Percentiles rank a stretch among this genome's conserved stretches.
Evolutionary conservation across 2,329 filamentous ascomycete species (phyloP).

Genomic region (Aspergillus sp.): DNA sequence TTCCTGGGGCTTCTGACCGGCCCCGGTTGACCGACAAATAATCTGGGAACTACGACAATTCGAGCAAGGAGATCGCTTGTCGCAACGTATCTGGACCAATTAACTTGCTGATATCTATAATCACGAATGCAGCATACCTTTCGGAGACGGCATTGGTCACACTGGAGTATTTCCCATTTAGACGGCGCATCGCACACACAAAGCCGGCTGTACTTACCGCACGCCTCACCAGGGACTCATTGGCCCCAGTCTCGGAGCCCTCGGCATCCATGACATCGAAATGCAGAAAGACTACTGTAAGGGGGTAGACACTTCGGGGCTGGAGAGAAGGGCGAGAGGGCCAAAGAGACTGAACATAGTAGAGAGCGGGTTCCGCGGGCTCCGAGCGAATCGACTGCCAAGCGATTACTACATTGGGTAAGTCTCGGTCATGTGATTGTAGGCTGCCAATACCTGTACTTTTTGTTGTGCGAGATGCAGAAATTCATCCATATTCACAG

Average conservation of each 20-base stretch:
- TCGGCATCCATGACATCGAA: constrained; percentile 28
- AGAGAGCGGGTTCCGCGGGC: constrained; percentile 16
- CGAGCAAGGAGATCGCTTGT: constrained; percentile 42
- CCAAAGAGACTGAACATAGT: background rate
- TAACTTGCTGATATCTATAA: background rate
- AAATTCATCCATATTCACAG: background rate
- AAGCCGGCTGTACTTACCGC: constrained; percentile 27
- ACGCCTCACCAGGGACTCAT: constrained; percentile 22
- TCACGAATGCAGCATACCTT: constrained; percentile 25
- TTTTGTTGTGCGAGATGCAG: too few species aligned
- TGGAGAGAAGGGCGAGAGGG: background rate
- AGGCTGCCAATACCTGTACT: too few species aligned
- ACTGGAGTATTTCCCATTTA: constrained; percentile 19
- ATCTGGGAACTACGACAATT: constrained; percentile 40
- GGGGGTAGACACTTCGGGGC: background rate
- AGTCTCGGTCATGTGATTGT: background rate
- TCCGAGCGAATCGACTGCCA: constrained; percentile 5
- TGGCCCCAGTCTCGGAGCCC: constrained; percentile 26
- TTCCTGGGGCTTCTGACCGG: constrained; percentile 34
- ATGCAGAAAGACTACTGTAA: background rate
- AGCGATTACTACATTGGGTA: background rate
- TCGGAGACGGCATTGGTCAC: constrained; percentile 34
- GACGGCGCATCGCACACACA: background rate
- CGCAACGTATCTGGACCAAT: constrained; percentile 38
- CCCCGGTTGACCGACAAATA: constrained; percentile 37